Evolutionary conservation across 208 protist species (phyloP).

Genomic region (Jaenimonas drosophilae): DNA sequence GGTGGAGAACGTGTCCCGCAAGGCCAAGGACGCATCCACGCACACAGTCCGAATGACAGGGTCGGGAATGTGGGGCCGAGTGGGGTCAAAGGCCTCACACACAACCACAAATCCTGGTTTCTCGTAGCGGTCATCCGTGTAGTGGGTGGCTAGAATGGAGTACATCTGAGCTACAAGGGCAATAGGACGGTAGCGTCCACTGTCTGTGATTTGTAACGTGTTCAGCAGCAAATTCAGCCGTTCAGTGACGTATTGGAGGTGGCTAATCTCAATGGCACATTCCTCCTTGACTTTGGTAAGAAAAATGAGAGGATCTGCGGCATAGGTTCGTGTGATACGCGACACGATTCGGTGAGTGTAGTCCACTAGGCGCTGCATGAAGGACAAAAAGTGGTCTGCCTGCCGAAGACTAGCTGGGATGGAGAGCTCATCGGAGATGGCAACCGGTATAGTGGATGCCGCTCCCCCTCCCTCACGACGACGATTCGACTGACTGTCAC

Average conservation of each 20-base stretch:
- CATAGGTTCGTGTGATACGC: constrained; percentile 80
- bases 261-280: constrained; percentile 72
- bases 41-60: constrained; percentile 88
- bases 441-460: background rate
- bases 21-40: constrained; percentile 96
- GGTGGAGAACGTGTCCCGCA: constrained; percentile 92
- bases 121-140: constrained; percentile 84
- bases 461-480: too few relatives aligned
- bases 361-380: constrained; percentile 92
- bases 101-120: constrained; percentile 90
- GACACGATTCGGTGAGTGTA: constrained; percentile 89
- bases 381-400: constrained; percentile 93
- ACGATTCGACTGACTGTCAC: background rate
- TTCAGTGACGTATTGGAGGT: constrained; percentile 80
- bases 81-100: constrained; percentile 94
- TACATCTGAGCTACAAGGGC: constrained; percentile 93
- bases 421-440: constrained; percentile 74
- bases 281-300: constrained; percentile 85
- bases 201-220: constrained; percentile 94
- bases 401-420: constrained; percentile 95
- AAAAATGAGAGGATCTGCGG: constrained; percentile 82
- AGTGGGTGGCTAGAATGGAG: constrained; percentile 91
- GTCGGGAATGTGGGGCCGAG: constrained; percentile 78
- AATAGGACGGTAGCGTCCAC: constrained; percentile 89
- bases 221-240: constrained; percentile 92